A percentile compares a stretch with the other conserved stretches of the same genome.
Conservation (phyloP, 768 basidiomycete species). For the Filobasidium floriforme region DNA sequence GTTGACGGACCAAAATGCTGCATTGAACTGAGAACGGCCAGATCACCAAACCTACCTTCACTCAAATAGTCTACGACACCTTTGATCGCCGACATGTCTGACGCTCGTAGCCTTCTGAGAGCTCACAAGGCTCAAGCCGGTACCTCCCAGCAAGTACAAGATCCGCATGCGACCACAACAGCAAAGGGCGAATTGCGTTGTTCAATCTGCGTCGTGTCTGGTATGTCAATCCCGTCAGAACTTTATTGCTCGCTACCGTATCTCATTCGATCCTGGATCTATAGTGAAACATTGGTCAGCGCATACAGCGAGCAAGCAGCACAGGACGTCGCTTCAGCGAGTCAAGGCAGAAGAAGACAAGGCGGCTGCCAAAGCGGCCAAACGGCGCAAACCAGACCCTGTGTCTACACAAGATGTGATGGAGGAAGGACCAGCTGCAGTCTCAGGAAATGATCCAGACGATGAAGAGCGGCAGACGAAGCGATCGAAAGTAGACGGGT, state of each 20-base stretch:
- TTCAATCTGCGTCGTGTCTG: slow-evolving; percentile 17
- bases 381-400: slow-evolving; percentile 6
- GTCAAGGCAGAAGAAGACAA: slow-evolving; percentile 15
- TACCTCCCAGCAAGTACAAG: slow-evolving; percentile 2
- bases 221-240: not conserved
- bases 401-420: slow-evolving; percentile 8
- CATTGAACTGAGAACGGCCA: no score
- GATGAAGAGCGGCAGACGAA: not conserved
- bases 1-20: no score
- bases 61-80: not conserved
- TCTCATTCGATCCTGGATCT: not conserved
- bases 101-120: slow-evolving; percentile 18
- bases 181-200: slow-evolving; percentile 15
- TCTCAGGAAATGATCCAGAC: not conserved
- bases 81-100: slow-evolving; percentile 4
- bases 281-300: slow-evolving; percentile 21
- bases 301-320: slow-evolving; percentile 19
- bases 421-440: not conserved
- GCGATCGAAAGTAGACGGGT: not conserved
- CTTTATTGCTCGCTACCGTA: not conserved
- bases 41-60: no score
- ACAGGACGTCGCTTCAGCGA: slow-evolving; percentile 18
- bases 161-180: slow-evolving; percentile 12
- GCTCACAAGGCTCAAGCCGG: slow-evolving; percentile 19
- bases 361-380: slow-evolving; percentile 5